Conservation (phyloP, 768 basidiomycete species). For the Tricholoma terreum region DNA sequence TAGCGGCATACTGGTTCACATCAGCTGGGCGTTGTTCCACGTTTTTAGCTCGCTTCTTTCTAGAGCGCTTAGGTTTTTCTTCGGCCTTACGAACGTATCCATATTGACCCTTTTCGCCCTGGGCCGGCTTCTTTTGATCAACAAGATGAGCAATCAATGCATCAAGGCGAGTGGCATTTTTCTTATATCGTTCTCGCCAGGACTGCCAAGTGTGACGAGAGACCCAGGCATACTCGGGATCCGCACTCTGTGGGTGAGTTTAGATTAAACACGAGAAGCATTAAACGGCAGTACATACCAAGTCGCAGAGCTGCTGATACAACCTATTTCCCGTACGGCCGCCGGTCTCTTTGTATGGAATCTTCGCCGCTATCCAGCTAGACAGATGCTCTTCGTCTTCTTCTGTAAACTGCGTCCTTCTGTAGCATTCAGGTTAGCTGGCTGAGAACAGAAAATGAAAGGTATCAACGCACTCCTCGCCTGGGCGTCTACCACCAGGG, state of each 20-base stretch:
- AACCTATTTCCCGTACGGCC: conserved; percentile 80
- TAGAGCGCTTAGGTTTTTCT: conserved; percentile 57
- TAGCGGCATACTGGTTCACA: conserved; percentile 21
- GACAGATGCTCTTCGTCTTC: conserved; percentile 75
- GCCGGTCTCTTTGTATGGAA: conserved; percentile 79
- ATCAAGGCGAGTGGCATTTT: conserved; percentile 70
- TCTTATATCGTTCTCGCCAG: conserved; percentile 88
- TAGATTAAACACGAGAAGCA: not conserved
- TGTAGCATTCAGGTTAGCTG: conserved; percentile 22
- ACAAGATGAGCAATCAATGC: conserved; percentile 61
- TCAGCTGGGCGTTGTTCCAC: conserved; percentile 17
- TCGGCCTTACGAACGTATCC: conserved; percentile 77
- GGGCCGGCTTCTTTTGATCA: conserved; percentile 61
- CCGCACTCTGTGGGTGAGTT: conserved; percentile 41
- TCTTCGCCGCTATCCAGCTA: conserved; percentile 78
- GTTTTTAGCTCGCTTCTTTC: conserved; percentile 45
- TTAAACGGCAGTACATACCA: conserved; percentile 37
- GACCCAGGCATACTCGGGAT: conserved; percentile 79
- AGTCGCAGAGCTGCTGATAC: conserved; percentile 77
- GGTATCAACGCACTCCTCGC: conserved; percentile 64
- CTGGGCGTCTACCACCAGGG: conserved; percentile 75
- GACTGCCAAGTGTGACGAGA: conserved; percentile 86
- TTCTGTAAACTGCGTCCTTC: conserved; percentile 75
- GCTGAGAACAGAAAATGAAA: not conserved
- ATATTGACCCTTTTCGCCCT: conserved; percentile 79